Percentiles rank a stretch among this genome's conserved stretches.
Evolutionary conservation across 768 basidiomycete genomes (phyloP).

Genomic region (Mycena metata): DNA sequence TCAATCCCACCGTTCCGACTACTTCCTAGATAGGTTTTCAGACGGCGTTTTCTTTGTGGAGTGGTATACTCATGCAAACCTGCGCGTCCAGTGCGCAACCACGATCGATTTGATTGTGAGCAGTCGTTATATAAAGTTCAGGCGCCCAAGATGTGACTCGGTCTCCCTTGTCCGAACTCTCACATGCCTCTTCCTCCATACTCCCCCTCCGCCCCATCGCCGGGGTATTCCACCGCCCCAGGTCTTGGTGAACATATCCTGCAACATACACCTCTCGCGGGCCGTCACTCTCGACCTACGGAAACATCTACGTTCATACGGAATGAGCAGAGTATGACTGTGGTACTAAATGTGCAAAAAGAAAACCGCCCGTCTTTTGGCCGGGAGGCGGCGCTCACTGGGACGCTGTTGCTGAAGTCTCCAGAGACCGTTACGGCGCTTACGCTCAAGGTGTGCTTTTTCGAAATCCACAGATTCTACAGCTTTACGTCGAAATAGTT

Average conservation of each 20-base stretch:
- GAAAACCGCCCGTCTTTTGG: conserved; percentile 22
- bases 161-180: not conserved
- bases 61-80: too few species aligned
- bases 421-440: conserved; percentile 14
- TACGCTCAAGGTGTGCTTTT: conserved; percentile 3
- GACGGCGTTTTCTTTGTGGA: too few species aligned
- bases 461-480: not conserved
- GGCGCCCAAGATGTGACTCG: not conserved
- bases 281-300: conserved; percentile 8
- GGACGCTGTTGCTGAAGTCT: conserved; percentile 14
- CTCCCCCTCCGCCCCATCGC: conserved; percentile 1
- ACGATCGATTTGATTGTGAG: too few species aligned
- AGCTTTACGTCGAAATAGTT: conserved; percentile 13
- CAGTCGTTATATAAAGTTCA: too few species aligned
- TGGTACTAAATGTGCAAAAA: conserved; percentile 23
- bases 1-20: too few species aligned
- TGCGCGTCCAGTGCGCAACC: too few species aligned
- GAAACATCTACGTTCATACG: conserved; percentile 18
- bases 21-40: too few species aligned
- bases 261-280: conserved; percentile 12
- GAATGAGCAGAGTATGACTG: conserved; percentile 9
- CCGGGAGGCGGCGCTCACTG: conserved; percentile 14
- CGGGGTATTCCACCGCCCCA: conserved; percentile 15
- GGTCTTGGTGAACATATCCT: conserved; percentile 5
- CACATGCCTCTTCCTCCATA: conserved; percentile 16